phyloP scores from a whole-genome alignment of 176 grass and related monocot species.

The Oryza longistaminata region DNA sequence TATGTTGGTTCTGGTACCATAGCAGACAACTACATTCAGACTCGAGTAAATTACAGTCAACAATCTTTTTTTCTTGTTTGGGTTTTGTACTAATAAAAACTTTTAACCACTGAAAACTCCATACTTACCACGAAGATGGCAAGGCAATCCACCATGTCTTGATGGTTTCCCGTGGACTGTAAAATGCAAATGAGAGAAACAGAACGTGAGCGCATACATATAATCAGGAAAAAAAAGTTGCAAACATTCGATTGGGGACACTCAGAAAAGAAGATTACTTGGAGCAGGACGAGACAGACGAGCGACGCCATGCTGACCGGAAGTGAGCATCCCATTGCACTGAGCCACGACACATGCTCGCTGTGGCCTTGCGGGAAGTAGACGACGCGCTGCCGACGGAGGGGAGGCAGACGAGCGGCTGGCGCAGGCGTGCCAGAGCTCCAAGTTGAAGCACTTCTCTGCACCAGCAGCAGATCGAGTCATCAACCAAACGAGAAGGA shows the following conservation, averaged over 20 bases:
- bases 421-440: too few relatives aligned
- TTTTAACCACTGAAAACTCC: constrained; percentile 17
- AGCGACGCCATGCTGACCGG: constrained; percentile 93
- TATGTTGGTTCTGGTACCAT: not conserved
- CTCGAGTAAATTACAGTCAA: not conserved
- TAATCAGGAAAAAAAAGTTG: not conserved
- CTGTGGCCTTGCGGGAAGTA: too few relatives aligned
- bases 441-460: too few relatives aligned
- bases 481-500: too few relatives aligned
- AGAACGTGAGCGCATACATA: not conserved
- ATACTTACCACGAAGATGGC: constrained; percentile 86
- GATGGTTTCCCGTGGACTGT: constrained; percentile 95
- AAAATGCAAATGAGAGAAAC: not conserved
- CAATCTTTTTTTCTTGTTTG: not conserved
- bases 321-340: constrained; percentile 94
- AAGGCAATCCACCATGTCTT: constrained; percentile 57
- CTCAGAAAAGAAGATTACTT: constrained; percentile 69
- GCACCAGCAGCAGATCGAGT: too few relatives aligned
- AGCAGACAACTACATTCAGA: not conserved
- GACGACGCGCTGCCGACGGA: too few relatives aligned
- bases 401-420: too few relatives aligned
- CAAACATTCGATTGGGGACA: not conserved
- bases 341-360: constrained; percentile 40
- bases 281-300: constrained; percentile 87
- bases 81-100: not conserved